Percentiles rank a stretch among this genome's conserved stretches.
These are phyloP conservation scores for Auricularia auricula-judae DNA, from an alignment of 768 basidiomycete species.

Conservation along the genomic window DNA sequence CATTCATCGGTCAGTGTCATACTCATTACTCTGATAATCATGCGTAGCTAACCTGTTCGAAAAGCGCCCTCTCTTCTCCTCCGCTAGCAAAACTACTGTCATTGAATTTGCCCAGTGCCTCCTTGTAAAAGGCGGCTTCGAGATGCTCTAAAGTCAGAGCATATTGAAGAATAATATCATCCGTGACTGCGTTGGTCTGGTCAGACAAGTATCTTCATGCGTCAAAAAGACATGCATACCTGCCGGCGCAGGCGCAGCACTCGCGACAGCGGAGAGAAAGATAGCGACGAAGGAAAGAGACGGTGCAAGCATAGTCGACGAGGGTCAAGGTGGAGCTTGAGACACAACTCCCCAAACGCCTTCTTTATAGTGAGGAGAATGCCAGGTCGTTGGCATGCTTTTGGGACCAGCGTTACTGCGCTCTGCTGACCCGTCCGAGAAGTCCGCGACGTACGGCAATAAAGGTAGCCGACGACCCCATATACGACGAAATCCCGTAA, in stretches of 20 bases:
- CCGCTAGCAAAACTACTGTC: not conserved
- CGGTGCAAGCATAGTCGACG: not conserved
- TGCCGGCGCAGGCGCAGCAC: not conserved
- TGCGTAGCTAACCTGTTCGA: not conserved
- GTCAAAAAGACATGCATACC: too few relatives aligned
- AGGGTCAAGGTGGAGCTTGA: too few relatives aligned
- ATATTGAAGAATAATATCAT: slow-evolving; percentile 29
- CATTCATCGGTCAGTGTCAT: slow-evolving; percentile 29
- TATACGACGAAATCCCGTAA: too few relatives aligned
- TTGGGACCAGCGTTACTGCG: too few relatives aligned
- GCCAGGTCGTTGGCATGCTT: too few relatives aligned
- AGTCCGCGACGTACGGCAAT: too few relatives aligned
- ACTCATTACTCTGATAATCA: too few relatives aligned
- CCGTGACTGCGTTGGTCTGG: not conserved
- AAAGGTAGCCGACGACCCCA: too few relatives aligned
- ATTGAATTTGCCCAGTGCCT: slow-evolving; percentile 32
- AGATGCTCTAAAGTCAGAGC: slow-evolving; percentile 40
- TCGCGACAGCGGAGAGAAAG: not conserved
- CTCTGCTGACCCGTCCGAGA: too few relatives aligned
- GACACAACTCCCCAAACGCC: too few relatives aligned
- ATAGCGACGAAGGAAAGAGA: not conserved
- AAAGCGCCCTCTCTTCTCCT: not conserved
- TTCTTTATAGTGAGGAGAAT: too few relatives aligned
- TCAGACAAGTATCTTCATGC: too few relatives aligned
- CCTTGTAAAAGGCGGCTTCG: slow-evolving; percentile 33